phyloP scores from a whole-genome alignment of 2,329 filamentous ascomycete species.

The Penicillium expansum region DNA sequence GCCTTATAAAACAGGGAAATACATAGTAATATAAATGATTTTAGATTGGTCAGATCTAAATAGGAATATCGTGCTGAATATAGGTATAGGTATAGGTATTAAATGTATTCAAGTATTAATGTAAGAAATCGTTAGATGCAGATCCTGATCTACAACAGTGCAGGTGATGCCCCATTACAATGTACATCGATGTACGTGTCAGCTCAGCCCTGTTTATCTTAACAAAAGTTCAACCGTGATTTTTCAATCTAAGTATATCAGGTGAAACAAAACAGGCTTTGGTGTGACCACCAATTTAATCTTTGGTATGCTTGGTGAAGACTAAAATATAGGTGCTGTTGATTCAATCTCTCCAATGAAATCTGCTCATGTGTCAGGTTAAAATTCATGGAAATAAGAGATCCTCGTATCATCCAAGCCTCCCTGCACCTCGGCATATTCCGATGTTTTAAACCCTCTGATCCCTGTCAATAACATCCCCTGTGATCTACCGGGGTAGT shows the following conservation, averaged over 20 bases:
- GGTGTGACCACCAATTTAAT: not conserved
- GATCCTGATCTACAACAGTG: slow-evolving; percentile 21
- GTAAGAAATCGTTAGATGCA: slow-evolving; percentile 1
- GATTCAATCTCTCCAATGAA: not conserved
- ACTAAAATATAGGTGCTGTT: not conserved
- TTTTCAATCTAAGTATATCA: not conserved
- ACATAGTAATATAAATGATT: no score
- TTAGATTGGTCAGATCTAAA: not conserved
- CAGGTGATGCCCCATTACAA: slow-evolving; percentile 19
- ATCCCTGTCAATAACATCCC: slow-evolving; percentile 7
- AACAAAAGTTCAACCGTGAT: not conserved
- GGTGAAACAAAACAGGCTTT: not conserved
- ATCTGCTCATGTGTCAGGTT: not conserved
- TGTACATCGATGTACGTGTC: slow-evolving; percentile 9
- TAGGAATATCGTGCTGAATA: not conserved
- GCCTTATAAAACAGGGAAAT: not conserved
- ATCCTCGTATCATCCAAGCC: slow-evolving; percentile 3
- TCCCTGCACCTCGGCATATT: slow-evolving; percentile 20
- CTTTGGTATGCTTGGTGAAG: not conserved
- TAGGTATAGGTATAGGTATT: not conserved
- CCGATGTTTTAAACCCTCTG: slow-evolving; percentile 13
- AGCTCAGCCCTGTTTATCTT: slow-evolving; percentile 20
- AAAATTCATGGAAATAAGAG: not conserved
- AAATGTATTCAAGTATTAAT: not conserved
- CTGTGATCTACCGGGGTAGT: slow-evolving; percentile 3